Evolutionary conservation across 805 yeast genomes (phyloP), one percentile per base, ranked within the genome.

Genomic region (Lachancea sp.): DNA sequence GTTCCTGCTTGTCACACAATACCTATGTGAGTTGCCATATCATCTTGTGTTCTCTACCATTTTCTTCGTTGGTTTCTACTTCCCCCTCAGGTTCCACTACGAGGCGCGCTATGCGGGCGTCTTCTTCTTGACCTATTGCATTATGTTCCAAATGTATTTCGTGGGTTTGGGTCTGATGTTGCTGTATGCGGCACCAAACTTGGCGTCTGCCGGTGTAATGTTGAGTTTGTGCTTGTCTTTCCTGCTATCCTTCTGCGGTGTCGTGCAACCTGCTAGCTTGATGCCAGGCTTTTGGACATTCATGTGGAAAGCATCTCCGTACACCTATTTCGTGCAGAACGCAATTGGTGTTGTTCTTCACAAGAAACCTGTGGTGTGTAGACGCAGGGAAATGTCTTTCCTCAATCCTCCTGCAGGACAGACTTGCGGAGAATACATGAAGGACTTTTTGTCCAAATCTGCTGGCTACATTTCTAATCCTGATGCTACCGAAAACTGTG

Each of bases 251-350:
- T 84, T 85, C 68, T 73, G 85, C 61, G 88, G 90, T 68, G 82
- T 82, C 46, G 68, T 81, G 48, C 86, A 81, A 56, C 77, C 80
- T 15, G 66, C 66, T 6, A 34, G 49, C 2, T 65, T 71, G 43
- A 74, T 85, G 81, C 93, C 95, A 11, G 80, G 85, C 1, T 86
- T 86, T 70, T 86, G 95, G 95, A 79, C 76, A 38, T 86, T 83
- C 61, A 83, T 86, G 89, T 81, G 84, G 75, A 75, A 83, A 53
- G 72, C 71, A 17, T 81, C 86, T 20, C 95, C 85, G 9, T 74
- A 75, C 64, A 83, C 91, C 1, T 86, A 86, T 58, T 77, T 82
- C 60, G 68, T 85, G 47, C 79, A 77, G 50, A 70, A 77, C 42
- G 68, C 82, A 49, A 67, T 80, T 36, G 70, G 67, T 20, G 65